Conservation (phyloP, 805 yeast species). For the Teunomyces gatunensis region DNA sequence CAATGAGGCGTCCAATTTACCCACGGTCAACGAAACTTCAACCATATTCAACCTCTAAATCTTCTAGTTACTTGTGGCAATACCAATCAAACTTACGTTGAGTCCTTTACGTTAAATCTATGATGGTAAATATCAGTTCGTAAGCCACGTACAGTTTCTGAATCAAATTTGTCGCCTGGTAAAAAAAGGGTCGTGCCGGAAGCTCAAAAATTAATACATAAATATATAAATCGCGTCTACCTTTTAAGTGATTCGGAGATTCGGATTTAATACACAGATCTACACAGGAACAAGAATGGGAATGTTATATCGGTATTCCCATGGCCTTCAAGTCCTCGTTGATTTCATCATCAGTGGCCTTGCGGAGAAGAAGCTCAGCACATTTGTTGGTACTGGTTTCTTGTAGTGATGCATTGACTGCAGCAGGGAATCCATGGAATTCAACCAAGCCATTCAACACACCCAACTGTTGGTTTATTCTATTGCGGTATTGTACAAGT, state of each 20-base stretch:
- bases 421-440: conserved; percentile 82
- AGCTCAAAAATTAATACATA: not conserved
- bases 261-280: not conserved
- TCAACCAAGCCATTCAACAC: conserved; percentile 63
- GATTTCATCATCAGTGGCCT: conserved; percentile 70
- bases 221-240: not conserved
- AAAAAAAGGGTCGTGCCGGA: not conserved
- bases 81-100: not conserved
- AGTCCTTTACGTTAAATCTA: not conserved
- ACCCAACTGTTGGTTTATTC: conserved; percentile 66
- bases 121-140: not conserved
- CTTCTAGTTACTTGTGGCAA: not conserved
- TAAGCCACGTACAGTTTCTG: conserved; percentile 2
- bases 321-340: conserved; percentile 68
- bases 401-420: conserved; percentile 42
- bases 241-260: not conserved
- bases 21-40: conserved; percentile 90
- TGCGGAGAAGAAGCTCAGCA: conserved; percentile 44
- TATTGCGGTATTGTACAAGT: conserved; percentile 64
- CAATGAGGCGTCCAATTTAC: conserved; percentile 91
- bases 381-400: conserved; percentile 17
- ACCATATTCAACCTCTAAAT: conserved; percentile 50
- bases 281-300: not conserved
- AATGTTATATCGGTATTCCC: conserved; percentile 37
- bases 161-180: not conserved